Evolutionary conservation across 331 rosid genomes (phyloP), one percentile per base, ranked within the genome.

Genomic region (Acacia concinna): DNA sequence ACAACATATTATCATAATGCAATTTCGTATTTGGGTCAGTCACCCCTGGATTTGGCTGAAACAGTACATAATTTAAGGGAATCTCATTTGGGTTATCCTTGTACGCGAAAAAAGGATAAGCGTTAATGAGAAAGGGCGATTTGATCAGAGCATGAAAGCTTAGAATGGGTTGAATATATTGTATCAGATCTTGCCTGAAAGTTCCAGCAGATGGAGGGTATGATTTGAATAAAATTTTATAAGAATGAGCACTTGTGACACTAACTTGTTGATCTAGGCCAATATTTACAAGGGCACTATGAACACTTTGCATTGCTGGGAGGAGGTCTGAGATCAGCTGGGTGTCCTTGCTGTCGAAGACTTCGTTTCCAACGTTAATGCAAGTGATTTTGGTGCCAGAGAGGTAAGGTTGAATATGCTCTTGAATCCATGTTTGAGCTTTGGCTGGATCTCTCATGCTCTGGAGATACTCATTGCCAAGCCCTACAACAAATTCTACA

Each of bases 1-100:
- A 91, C 69, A 95, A 68, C 99, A 95, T 93, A 85, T 95, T 95
- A 49, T 91, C 94, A 68, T 95, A 95, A 64, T 90, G 97, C 65
- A 95, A 73, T 83, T 90, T 93, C 1, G 98, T 93, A 0, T 1
- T 43, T 18, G 91, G 88, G 40, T 95, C 99, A 12, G 38, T 77
- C 66, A 80, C 74, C 6, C 99, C 99, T 21, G 81, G 23, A 71
- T 95, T 95, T 5, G 94, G 97, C 83, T 91, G 96, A 59, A 95
- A 93, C 1, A 95, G 82, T 17, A 84, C 97, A 83, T 93, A 95
- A 9, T 84, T 89, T 4, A 93, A 46, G 0, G 94, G 27, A 67
- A 95, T 73, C 30, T 90, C 79, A 41, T 67, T 4, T 1, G 99
- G 97, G 72, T 47, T 84, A 7, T 2, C 89, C 81, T 89, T 95